phyloP scores from a whole-genome alignment of 768 basidiomycete species.

The Peribolospora kevripleyi region DNA sequence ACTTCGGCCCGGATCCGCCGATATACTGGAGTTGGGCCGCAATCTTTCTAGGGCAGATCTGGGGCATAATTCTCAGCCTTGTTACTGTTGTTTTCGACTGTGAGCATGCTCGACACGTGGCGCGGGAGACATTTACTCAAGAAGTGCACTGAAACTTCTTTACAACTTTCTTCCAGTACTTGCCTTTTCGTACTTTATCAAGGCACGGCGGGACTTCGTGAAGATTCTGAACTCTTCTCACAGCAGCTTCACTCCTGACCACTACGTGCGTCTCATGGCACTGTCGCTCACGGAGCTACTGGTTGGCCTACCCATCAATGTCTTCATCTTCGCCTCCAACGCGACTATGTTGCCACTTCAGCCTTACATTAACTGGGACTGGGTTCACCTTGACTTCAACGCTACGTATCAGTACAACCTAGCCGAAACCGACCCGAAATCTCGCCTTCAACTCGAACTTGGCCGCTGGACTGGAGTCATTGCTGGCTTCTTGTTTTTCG shows the following conservation, averaged over 20 bases:
- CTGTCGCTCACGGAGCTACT: not conserved
- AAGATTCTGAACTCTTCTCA: conserved; percentile 2
- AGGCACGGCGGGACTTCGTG: conserved; percentile 1
- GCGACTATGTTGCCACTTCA: not conserved
- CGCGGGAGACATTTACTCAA: not conserved
- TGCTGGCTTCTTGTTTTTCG: too few species aligned
- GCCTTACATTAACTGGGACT: conserved; percentile 1
- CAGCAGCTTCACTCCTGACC: conserved; percentile 2
- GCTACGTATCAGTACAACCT: too few species aligned
- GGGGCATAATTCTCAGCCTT: conserved; percentile 1
- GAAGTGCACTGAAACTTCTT: not conserved
- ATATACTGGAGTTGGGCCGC: conserved; percentile 4
- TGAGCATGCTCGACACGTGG: not conserved
- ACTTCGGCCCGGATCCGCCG: not conserved
- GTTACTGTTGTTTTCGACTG: conserved; percentile 1
- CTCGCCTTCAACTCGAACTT: too few species aligned
- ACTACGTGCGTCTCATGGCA: conserved; percentile 2
- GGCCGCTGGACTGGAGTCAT: too few species aligned
- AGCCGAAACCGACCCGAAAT: too few species aligned
- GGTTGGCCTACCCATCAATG: not conserved
- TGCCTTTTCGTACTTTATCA: conserved; percentile 1
- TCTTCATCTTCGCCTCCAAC: not conserved
- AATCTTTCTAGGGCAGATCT: not conserved
- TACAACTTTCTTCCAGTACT: not conserved
- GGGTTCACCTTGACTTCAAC: conserved; percentile 3